Evolutionary conservation across 306 rosid genomes (phyloP), one percentile per base, ranked within the genome.

Genomic region (Comarum palustre): DNA sequence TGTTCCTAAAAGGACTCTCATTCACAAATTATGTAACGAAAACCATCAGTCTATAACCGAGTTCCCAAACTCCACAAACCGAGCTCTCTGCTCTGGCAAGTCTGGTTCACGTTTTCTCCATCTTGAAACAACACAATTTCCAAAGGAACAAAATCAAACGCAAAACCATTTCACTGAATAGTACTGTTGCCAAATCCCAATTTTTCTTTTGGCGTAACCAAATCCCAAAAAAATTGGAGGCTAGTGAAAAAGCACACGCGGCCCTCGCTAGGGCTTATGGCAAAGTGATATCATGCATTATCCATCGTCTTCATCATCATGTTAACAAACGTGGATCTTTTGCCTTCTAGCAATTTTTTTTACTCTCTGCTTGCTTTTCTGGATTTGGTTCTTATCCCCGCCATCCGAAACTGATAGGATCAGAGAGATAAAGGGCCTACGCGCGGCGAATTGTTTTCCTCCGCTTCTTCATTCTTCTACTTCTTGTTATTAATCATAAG

Each of bases 291-390:
- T 32, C 45, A 62, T 62, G 47, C 24, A 38, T 32, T n/a, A 31
- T 31, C 42, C 20, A 58, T 58, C 64, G 13, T 17, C 43, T 19
- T 75, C 73, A 25, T 66, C n/a, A n/a, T n/a, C n/a, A n/a, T n/a
- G n/a, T n/a, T n/a, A n/a, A n/a, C n/a, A n/a, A n/a, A n/a, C 73
- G 78, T 66, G 73, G 63, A 22, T 27, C 29, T 66, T 71, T 75
- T 66, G 31, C 7, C 27, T 64, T 65, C 58, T 74, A 24, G 50
- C 38, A 24, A 10, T 42, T 50, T 27, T 66, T 15, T n/a, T n/a
- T n/a, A n/a, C n/a, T n/a, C n/a, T n/a, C n/a, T n/a, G n/a, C n/a
- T n/a, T n/a, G n/a, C n/a, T n/a, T n/a, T n/a, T 27, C 32, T 47
- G 52, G 41, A 45, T 1, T 36, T 4, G 31, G 73, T 16, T 45